A percentile compares a stretch with the other conserved stretches of the same genome.
phyloP scores from a whole-genome alignment of 2,329 filamentous ascomycete species.

The Alternaria consortialis region DNA sequence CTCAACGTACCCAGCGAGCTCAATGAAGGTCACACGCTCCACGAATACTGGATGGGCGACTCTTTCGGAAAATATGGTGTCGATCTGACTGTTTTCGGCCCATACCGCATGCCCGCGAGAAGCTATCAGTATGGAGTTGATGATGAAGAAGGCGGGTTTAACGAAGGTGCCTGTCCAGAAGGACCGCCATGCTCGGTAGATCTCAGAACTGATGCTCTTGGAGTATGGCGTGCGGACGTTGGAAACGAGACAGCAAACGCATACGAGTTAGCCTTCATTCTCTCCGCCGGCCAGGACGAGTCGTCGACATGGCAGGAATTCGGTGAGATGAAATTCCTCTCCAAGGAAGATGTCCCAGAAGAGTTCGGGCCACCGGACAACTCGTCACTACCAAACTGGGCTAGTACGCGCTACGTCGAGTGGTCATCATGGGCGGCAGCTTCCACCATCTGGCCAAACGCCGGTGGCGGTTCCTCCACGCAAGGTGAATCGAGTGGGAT shows the following conservation, averaged over 20 bases:
- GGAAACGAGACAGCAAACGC: constrained; percentile 59
- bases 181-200: constrained; percentile 57
- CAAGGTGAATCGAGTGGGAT: constrained; percentile 64
- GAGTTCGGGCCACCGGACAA: constrained; percentile 61
- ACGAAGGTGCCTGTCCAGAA: constrained; percentile 59
- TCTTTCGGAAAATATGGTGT: constrained; percentile 63
- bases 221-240: constrained; percentile 61
- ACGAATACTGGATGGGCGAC: constrained; percentile 68
- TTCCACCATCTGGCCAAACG: constrained; percentile 63
- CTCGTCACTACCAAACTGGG: constrained; percentile 56
- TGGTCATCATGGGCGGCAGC: constrained; percentile 65
- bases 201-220: constrained; percentile 60
- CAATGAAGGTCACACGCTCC: constrained; percentile 62
- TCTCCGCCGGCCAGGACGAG: constrained; percentile 65
- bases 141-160: constrained; percentile 55
- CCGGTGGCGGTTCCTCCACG: constrained; percentile 61
- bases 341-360: constrained; percentile 59
- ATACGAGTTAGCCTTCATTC: constrained; percentile 64
- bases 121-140: constrained; percentile 63
- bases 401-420: constrained; percentile 61
- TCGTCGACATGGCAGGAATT: constrained; percentile 67
- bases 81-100: constrained; percentile 62
- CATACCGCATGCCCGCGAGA: constrained; percentile 59
- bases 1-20: constrained; percentile 61
- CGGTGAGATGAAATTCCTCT: constrained; percentile 63